Evolutionary conservation across 192 early-diverging fungal genomes (phyloP).

Genomic region (Umbelopsis sp.): DNA sequence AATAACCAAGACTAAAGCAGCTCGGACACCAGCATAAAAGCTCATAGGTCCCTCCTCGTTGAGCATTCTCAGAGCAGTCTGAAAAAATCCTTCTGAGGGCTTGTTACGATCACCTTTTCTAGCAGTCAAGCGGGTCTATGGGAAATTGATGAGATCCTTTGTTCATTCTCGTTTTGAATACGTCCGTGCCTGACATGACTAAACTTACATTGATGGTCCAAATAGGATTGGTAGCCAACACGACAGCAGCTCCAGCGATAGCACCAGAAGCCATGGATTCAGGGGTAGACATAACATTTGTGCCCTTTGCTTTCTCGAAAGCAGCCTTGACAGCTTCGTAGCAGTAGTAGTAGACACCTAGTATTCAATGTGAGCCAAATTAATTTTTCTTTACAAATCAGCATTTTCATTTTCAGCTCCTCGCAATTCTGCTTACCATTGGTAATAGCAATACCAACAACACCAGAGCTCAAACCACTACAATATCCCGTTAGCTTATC

Average conservation of each 20-base stretch:
- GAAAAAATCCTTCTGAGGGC: slow-evolving; percentile 37
- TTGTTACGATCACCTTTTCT: slow-evolving; percentile 68
- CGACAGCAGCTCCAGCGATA: slow-evolving; percentile 83
- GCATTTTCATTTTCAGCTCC: not conserved
- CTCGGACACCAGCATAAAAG: slow-evolving; percentile 91
- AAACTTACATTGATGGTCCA: slow-evolving; percentile 93
- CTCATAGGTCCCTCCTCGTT: slow-evolving; percentile 85
- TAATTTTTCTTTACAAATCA: not conserved
- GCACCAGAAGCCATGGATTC: slow-evolving; percentile 96
- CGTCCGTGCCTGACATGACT: not conserved
- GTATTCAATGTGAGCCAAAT: not conserved
- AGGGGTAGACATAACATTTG: slow-evolving; percentile 70
- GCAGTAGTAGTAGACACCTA: slow-evolving; percentile 72
- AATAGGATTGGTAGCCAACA: slow-evolving; percentile 94
- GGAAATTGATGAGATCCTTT: not conserved
- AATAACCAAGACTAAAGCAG: slow-evolving; percentile 96
- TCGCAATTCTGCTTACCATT: slow-evolving; percentile 76
- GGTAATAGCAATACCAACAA: slow-evolving; percentile 96
- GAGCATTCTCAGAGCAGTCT: slow-evolving; percentile 65
- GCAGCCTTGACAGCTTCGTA: slow-evolving; percentile 88
- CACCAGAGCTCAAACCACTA: slow-evolving; percentile 90
- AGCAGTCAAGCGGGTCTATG: slow-evolving; percentile 82
- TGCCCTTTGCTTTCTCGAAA: slow-evolving; percentile 70
- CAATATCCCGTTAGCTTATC: not conserved
- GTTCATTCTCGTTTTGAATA: no score